phyloP scores from a whole-genome alignment of 1,139 yeast species.

The Meyerozyma guilliermondii region DNA sequence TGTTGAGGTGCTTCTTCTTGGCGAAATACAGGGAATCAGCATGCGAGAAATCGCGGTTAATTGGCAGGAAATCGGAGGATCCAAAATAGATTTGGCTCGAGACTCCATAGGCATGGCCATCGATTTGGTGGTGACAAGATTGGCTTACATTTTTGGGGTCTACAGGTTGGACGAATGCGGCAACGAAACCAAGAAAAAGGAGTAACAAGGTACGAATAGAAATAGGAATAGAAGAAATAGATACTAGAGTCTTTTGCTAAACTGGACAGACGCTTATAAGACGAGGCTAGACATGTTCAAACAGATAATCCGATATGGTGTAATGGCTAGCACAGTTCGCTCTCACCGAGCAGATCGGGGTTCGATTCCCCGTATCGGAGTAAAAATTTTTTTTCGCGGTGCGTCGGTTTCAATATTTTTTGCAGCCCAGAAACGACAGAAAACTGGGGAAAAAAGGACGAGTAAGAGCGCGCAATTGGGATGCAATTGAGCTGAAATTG shows the following conservation, averaged over 20 bases:
- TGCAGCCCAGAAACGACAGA: too few relatives aligned
- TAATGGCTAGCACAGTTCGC: neutral
- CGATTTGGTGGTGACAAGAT: conserved; percentile 83
- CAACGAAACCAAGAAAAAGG: conserved; percentile 11
- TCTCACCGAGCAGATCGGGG: conserved; percentile 1
- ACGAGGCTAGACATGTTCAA: neutral
- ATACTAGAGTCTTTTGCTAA: too few relatives aligned
- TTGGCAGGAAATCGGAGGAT: conserved; percentile 97
- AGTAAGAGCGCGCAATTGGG: too few relatives aligned
- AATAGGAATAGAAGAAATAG: too few relatives aligned
- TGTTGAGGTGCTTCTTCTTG: conserved; percentile 83
- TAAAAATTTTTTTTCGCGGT: neutral
- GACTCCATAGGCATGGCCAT: conserved; percentile 95
- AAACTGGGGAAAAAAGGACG: too few relatives aligned
- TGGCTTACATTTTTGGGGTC: conserved; percentile 83
- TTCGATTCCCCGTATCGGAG: conserved; percentile 2
- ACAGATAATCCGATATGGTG: conserved; percentile 1
- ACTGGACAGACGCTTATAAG: too few relatives aligned
- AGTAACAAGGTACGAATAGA: conserved; percentile 2
- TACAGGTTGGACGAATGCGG: conserved; percentile 45
- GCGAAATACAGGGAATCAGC: conserved; percentile 61
- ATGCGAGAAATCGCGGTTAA: conserved; percentile 79
- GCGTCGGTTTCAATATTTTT: neutral
- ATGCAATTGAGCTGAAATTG: too few relatives aligned
- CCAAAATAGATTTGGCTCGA: conserved; percentile 85